These are phyloP conservation scores for Fusarium denticulatum DNA, from an alignment of 2,329 filamentous ascomycete species.

Conservation along the genomic window DNA sequence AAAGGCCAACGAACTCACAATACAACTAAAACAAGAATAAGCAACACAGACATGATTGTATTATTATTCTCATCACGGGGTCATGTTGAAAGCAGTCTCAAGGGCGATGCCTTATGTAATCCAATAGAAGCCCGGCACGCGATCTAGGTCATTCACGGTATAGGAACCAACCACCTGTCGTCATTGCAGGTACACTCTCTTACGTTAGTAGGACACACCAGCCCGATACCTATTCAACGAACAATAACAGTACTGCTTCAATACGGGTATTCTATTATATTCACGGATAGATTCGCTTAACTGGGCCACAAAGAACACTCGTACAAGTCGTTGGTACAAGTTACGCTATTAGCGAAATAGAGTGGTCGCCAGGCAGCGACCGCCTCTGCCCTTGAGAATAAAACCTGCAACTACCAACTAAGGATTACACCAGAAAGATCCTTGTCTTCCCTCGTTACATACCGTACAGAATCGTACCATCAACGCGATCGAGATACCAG, in stretches of 20 bases:
- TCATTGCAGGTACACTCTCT: slow-evolving; percentile 5
- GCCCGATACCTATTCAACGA: background rate
- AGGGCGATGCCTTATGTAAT: slow-evolving; percentile 23
- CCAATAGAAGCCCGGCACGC: slow-evolving; percentile 23
- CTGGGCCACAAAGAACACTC: slow-evolving; percentile 8
- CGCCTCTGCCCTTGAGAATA: slow-evolving; percentile 23
- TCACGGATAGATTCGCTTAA: slow-evolving; percentile 16
- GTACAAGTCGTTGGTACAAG: slow-evolving; percentile 19
- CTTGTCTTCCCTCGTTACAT: background rate
- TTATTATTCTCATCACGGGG: slow-evolving; percentile 11
- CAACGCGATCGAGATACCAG: slow-evolving; percentile 1
- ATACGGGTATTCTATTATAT: background rate
- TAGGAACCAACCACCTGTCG: slow-evolving; percentile 28
- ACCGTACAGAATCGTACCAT: background rate
- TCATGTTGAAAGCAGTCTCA: slow-evolving; percentile 7
- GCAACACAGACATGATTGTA: background rate
- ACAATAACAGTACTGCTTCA: background rate
- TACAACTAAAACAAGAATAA: background rate
- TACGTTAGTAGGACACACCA: background rate
- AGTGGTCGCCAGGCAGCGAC: slow-evolving; percentile 42
- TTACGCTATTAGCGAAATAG: slow-evolving; percentile 15
- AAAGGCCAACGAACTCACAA: background rate
- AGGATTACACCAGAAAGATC: background rate
- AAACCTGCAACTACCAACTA: slow-evolving; percentile 19
- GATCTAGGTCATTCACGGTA: slow-evolving; percentile 23